Base-by-base conservation (phyloP, 345 rosid species). In the Euphorbia pulcherrima region DNA sequence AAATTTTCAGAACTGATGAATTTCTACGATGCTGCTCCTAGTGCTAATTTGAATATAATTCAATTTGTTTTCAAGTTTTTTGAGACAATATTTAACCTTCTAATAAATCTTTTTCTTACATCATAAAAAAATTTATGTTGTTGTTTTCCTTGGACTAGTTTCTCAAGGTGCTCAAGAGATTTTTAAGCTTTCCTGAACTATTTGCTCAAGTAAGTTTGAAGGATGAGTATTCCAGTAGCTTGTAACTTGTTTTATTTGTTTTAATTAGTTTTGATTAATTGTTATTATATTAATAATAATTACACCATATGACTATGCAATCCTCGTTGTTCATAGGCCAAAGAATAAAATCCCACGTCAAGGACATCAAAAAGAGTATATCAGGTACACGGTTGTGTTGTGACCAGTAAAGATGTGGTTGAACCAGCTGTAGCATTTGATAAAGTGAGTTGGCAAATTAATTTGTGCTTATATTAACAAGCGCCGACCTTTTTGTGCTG, bases 101-200 rank as follows among this genome's bases (percentile, higher is more conserved):
- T 5, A 41, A 41, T 11, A 41, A n/a, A n/a, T n/a, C n/a, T n/a
- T 41, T 2, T 33, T 60, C 47, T 39, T 23, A 47, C 46, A 21
- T 60, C 10, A 37, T 48, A 10, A 50, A 5, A 30, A 41, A 0
- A 50, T 61, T 73, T 51, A 17, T 60, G 24, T 7, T 6, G 67
- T 27, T 68, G 57, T 46, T 28, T 29, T 44, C 60, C 51, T 37
- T 33, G 30, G 53, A n/a, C n/a, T 74, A 93, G 98, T 86, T 72
- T 89, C 97, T 64, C 79, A 73, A 24, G 98, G 96, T 4, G 97
- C 98, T 0, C 98, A 89, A 71, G 97, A 90, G 79, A 88, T 93
- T 59, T 93, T 90, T 81, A 93, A 86, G 80, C 91, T 93, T 93
- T 72, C 90, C 94, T 51, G 77, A 82, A 72, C 85, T 90, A 62